A percentile compares a stretch with the other conserved stretches of the same genome.
Evolutionary conservation across 2,329 filamentous ascomycete genomes (phyloP).

Genomic region (Aaosphaeria arxii): DNA sequence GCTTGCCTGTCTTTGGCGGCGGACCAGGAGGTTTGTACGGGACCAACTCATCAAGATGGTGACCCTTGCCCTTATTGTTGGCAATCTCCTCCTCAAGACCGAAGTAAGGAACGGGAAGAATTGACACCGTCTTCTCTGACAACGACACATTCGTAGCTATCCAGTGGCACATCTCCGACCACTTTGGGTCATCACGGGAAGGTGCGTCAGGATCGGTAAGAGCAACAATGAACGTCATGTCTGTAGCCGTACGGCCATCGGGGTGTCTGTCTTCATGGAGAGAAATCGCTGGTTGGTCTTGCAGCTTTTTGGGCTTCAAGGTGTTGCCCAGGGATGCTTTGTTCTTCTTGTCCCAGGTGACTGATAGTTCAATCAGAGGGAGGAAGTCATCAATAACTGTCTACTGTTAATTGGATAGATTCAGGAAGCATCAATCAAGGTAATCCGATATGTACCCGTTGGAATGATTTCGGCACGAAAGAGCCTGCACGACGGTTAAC

Average conservation of each 20-base stretch:
- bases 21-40: conserved; percentile 54
- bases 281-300: conserved; percentile 40
- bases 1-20: conserved; percentile 54
- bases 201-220: conserved; percentile 61
- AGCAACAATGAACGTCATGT: conserved; percentile 47
- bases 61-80: background rate
- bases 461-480: conserved; percentile 40
- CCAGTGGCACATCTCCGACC: conserved; percentile 60
- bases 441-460: conserved; percentile 21
- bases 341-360: conserved; percentile 45
- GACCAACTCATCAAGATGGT: conserved; percentile 39
- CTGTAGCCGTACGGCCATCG: conserved; percentile 11
- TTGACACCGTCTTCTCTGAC: conserved; percentile 15
- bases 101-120: conserved; percentile 24
- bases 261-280: conserved; percentile 33
- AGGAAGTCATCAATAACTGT: conserved; percentile 59
- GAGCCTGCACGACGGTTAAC: conserved; percentile 20
- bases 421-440: background rate
- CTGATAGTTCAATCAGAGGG: conserved; percentile 51
- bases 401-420: background rate
- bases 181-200: conserved; percentile 51
- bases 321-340: conserved; percentile 52
- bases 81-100: conserved; percentile 8
- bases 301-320: conserved; percentile 43
- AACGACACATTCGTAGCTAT: conserved; percentile 39